Conservation (phyloP, 2,329 filamentous ascomycete species). For the Byssochlamys sp. region DNA sequence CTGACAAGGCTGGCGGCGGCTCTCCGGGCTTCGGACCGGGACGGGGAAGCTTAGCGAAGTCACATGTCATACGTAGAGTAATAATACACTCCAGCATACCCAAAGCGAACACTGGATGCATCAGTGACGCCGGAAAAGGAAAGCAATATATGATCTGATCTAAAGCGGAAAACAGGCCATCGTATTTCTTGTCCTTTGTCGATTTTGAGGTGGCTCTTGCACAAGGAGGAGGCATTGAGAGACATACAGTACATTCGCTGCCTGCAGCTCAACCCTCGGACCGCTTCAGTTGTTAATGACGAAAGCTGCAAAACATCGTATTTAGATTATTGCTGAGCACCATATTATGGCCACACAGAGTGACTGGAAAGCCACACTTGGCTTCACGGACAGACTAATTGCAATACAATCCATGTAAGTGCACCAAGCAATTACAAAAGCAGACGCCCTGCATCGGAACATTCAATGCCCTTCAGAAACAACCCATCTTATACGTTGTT, state of each 20-base stretch:
- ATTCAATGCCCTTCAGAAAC: background rate
- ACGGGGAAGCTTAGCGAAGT: background rate
- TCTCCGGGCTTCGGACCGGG: background rate
- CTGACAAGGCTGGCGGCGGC: conserved; percentile 17
- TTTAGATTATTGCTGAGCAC: conserved; percentile 14
- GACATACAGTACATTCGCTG: background rate
- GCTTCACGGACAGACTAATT: conserved; percentile 53
- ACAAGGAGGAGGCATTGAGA: background rate
- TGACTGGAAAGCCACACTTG: conserved; percentile 45
- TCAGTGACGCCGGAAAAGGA: background rate
- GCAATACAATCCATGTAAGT: conserved; percentile 55
- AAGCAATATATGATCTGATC: background rate
- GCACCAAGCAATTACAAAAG: background rate
- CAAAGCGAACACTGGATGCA: background rate
- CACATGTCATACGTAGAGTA: background rate
- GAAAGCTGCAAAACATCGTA: background rate
- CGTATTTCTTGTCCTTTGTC: background rate
- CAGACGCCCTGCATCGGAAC: background rate
- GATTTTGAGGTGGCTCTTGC: background rate
- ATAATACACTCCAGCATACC: background rate
- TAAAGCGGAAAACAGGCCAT: background rate
- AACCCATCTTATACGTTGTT: conserved; percentile 9
- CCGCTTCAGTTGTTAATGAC: background rate
- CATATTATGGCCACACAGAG: conserved; percentile 31
- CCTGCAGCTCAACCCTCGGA: conserved; percentile 3